A percentile compares a stretch with the other conserved stretches of the same genome.
phyloP scores from a whole-genome alignment of 1,284 basidiomycete genomes.

The Xanthoconium separans region DNA sequence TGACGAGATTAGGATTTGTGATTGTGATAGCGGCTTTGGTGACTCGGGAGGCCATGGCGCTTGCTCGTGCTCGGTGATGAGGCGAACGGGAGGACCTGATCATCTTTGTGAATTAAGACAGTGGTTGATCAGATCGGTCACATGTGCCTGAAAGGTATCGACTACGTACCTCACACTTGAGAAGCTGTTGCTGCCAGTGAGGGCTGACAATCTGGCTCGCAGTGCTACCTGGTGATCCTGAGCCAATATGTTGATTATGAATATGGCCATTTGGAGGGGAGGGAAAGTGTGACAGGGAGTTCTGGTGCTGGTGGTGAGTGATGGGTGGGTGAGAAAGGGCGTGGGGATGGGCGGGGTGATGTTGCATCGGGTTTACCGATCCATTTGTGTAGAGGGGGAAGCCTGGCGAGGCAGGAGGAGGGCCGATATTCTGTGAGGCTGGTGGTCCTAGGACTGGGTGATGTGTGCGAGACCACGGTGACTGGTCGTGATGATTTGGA shows the following conservation, averaged over 20 bases:
- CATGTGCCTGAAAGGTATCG: slow-evolving; percentile 9
- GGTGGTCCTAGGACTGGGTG: slow-evolving; percentile 61
- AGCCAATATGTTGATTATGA: slow-evolving; percentile 53
- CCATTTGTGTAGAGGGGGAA: slow-evolving; percentile 73
- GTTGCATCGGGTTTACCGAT: slow-evolving; percentile 54
- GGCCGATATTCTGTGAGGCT: slow-evolving; percentile 51
- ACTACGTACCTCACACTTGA: slow-evolving; percentile 72
- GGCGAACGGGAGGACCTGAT: slow-evolving; percentile 73
- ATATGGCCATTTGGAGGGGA: slow-evolving; percentile 66
- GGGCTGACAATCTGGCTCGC: slow-evolving; percentile 61
- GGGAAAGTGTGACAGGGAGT: slow-evolving; percentile 70
- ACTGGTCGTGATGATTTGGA: slow-evolving; percentile 66
- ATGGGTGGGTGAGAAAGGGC: slow-evolving; percentile 51
- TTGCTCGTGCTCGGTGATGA: slow-evolving; percentile 77
- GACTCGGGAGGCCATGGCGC: slow-evolving; percentile 75
- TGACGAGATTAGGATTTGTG: slow-evolving; percentile 73
- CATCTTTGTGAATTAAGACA: slow-evolving; percentile 48
- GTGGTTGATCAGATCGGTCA: slow-evolving; percentile 19
- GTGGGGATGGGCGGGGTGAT: slow-evolving; percentile 55
- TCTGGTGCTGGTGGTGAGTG: slow-evolving; percentile 73
- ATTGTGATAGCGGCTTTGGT: slow-evolving; percentile 81
- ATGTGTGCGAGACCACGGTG: slow-evolving; percentile 63
- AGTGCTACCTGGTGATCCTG: slow-evolving; percentile 64
- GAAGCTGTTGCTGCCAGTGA: slow-evolving; percentile 79
- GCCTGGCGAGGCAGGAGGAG: slow-evolving; percentile 65